A percentile compares a stretch with the other conserved stretches of the same genome.
These are phyloP conservation scores for Microstegium vimineum DNA, from an alignment of 176 grass and related monocot species.

Conservation along the genomic window DNA sequence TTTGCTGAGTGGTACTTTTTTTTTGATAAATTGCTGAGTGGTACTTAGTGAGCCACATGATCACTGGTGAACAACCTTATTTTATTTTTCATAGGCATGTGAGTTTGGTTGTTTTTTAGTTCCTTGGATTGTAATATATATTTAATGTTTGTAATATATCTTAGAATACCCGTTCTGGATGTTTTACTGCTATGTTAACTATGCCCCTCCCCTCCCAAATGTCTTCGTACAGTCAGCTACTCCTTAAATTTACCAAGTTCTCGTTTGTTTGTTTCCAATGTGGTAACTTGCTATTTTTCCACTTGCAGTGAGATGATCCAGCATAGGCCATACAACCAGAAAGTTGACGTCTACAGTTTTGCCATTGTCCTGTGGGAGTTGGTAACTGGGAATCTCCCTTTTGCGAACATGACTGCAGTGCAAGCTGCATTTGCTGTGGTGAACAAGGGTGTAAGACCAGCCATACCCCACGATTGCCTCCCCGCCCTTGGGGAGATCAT, in stretches of 20 bases:
- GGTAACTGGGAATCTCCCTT: constrained; percentile 44
- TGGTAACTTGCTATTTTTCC: constrained; percentile 6
- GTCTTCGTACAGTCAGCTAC: too few relatives aligned
- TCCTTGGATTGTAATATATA: neutral
- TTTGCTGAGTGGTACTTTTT: neutral
- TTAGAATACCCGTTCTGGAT: neutral
- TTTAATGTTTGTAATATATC: neutral
- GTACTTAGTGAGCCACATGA: neutral
- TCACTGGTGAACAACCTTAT: neutral
- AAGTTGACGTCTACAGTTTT: constrained; percentile 67
- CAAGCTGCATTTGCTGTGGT: constrained; percentile 64
- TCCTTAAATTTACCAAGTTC: neutral
- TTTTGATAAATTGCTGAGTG: too few relatives aligned
- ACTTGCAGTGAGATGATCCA: constrained; percentile 59
- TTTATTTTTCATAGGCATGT: neutral
- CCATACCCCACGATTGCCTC: constrained; percentile 55
- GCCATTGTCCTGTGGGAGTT: constrained; percentile 61
- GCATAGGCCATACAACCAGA: constrained; percentile 60
- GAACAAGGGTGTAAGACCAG: constrained; percentile 53
- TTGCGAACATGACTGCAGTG: constrained; percentile 53
- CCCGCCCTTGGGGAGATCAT: constrained; percentile 54
- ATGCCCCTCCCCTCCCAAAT: too few relatives aligned
- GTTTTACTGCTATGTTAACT: neutral
- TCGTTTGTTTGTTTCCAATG: neutral
- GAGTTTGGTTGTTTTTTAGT: neutral